phyloP scores from a whole-genome alignment of 1,284 basidiomycete genomes.

The Rhodotorula sp. region DNA sequence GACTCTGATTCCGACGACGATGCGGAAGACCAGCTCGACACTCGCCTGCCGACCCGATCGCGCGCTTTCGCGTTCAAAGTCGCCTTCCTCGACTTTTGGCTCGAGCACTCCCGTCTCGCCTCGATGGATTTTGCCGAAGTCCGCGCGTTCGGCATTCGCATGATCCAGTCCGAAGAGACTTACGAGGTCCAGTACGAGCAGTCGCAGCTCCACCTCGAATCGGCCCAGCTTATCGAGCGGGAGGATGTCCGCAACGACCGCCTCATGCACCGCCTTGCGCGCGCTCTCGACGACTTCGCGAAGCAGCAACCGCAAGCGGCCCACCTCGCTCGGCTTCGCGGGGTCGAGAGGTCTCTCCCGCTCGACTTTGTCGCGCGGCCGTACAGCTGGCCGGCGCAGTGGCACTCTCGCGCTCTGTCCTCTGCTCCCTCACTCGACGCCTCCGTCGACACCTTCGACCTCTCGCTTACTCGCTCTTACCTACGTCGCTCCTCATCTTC shows the following conservation, averaged over 20 bases:
- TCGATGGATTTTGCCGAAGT: not conserved
- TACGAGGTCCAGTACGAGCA: not conserved
- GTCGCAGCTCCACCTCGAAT: not conserved
- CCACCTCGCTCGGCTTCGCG: not conserved
- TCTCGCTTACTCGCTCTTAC: not conserved
- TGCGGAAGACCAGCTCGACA: not conserved
- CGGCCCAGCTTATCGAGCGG: not conserved
- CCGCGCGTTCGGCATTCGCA: not conserved
- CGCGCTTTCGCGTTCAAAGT: not conserved
- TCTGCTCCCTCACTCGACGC: not conserved
- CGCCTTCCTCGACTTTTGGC: not conserved
- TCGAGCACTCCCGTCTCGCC: not conserved
- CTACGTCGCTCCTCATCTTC: not conserved
- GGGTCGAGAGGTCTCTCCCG: not conserved
- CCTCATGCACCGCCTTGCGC: not conserved
- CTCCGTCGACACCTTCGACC: not conserved
- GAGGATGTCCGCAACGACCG: not conserved
- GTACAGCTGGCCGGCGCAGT: not conserved
- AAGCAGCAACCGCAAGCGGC: not conserved
- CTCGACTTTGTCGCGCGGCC: not conserved
- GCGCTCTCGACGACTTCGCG: not conserved
- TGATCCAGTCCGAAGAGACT: not conserved
- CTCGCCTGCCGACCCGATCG: not conserved
- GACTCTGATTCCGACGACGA: not conserved
- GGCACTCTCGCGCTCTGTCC: not conserved